Percentiles rank a stretch among this genome's conserved stretches.
Evolutionary conservation across 2,329 filamentous ascomycete species (phyloP).

Genomic region (Botryotinia narcissicola): DNA sequence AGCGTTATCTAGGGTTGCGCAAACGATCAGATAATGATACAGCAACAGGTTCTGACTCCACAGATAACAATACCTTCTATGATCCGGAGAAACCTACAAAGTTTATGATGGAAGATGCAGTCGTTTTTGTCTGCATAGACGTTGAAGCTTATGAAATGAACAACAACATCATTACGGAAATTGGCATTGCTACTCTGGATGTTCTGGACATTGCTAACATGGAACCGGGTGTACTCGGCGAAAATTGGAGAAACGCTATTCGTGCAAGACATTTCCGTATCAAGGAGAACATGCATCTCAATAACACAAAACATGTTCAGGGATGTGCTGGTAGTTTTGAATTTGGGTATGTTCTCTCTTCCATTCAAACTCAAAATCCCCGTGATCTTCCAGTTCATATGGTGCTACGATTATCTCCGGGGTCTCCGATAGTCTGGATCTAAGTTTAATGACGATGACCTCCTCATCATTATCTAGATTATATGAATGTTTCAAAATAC

Average conservation of each 20-base stretch:
- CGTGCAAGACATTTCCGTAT: conserved; percentile 74
- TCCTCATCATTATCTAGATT: neutral
- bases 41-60: conserved; percentile 22
- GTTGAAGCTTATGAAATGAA: conserved; percentile 75
- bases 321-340: conserved; percentile 74
- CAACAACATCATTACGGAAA: conserved; percentile 70
- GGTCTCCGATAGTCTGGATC: too few relatives aligned
- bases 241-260: conserved; percentile 67
- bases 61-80: conserved; percentile 39
- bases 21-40: conserved; percentile 27
- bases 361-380: neutral
- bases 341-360: conserved; percentile 60
- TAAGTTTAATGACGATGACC: neutral
- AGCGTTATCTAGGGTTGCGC: conserved; percentile 71
- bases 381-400: neutral
- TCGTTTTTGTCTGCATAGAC: conserved; percentile 76
- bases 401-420: too few relatives aligned
- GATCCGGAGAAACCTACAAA: conserved; percentile 47
- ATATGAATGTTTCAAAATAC: neutral
- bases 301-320: conserved; percentile 65
- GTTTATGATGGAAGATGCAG: conserved; percentile 50
- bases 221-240: conserved; percentile 59
- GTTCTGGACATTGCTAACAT: conserved; percentile 54
- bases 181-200: conserved; percentile 81
- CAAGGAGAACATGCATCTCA: conserved; percentile 61